Evolutionary conservation across 2,329 filamentous ascomycete species (phyloP).

Genomic region (Hypoxylon sp.): DNA sequence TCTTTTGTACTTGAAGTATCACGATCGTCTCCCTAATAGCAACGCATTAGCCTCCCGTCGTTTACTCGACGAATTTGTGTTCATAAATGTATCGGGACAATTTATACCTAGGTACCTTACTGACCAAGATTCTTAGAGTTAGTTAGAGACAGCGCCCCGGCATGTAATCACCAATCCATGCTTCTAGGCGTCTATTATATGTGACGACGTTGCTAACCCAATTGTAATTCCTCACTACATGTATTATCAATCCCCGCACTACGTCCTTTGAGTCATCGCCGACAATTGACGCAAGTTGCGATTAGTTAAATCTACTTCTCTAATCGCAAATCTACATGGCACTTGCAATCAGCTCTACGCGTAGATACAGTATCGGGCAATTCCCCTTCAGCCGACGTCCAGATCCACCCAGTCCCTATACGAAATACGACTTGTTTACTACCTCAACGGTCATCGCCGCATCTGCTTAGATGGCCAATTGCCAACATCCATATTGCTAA

Average conservation of each 20-base stretch:
- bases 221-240: not conserved
- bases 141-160: not conserved
- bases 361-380: too few relatives aligned
- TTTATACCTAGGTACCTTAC: too few relatives aligned
- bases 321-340: too few relatives aligned
- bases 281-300: slow-evolving; percentile 5
- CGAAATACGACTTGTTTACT: not conserved
- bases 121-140: too few relatives aligned
- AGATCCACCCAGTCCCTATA: not conserved
- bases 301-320: not conserved
- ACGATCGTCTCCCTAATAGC: not conserved
- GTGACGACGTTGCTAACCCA: not conserved
- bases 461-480: not conserved
- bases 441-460: not conserved
- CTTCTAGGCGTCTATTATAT: not conserved
- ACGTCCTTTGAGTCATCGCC: slow-evolving; percentile 25
- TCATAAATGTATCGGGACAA: too few relatives aligned
- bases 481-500: not conserved
- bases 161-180: not conserved
- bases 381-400: not conserved
- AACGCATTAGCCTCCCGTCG: not conserved
- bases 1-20: not conserved
- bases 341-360: too few relatives aligned
- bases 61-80: too few relatives aligned
- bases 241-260: slow-evolving; percentile 11